Conservation (phyloP, 352 stramenopile species). For the Globisporangium barbulae region DNA sequence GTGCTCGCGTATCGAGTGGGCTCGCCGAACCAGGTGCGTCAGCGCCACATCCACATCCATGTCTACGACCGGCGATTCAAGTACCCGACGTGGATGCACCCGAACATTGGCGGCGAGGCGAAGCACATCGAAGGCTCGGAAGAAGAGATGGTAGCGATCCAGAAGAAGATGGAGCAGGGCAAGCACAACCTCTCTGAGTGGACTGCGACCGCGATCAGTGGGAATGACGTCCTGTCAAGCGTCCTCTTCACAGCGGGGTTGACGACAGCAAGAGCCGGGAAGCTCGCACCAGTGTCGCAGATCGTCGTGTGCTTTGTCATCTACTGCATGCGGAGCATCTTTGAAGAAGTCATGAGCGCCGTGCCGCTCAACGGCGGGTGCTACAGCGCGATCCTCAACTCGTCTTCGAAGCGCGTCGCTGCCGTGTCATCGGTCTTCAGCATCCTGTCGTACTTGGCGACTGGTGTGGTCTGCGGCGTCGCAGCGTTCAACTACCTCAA, state of each 20-base stretch:
- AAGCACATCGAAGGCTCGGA: conserved; percentile 19
- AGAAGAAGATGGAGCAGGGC: conserved; percentile 9
- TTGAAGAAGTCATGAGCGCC: conserved; percentile 79
- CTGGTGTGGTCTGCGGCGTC: conserved; percentile 51
- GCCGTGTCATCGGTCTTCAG: conserved; percentile 70
- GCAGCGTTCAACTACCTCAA: conserved; percentile 80
- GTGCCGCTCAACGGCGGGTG: conserved; percentile 85
- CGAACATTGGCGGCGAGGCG: conserved; percentile 55
- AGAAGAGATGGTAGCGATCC: conserved; percentile 23
- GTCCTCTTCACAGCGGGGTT: conserved; percentile 63
- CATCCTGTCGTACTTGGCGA: conserved; percentile 86
- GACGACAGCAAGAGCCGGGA: conserved; percentile 45
- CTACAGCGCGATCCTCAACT: conserved; percentile 87
- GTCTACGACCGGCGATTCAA: conserved; percentile 59
- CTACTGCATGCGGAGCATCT: conserved; percentile 58
- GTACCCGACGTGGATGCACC: conserved; percentile 63
- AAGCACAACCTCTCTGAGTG: conserved; percentile 59
- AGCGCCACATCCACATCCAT: conserved; percentile 63
- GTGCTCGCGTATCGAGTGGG: conserved; percentile 22
- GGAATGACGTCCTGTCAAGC: conserved; percentile 86
- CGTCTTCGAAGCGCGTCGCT: conserved; percentile 72
- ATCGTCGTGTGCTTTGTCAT: conserved; percentile 50
- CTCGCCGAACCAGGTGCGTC: conserved; percentile 43
- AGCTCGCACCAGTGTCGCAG: conserved; percentile 69
- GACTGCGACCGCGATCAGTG: conserved; percentile 78